A percentile compares a stretch with the other conserved stretches of the same genome.
phyloP scores from a whole-genome alignment of 2,329 filamentous ascomycete species.

The Alternaria novae-zelandiae region DNA sequence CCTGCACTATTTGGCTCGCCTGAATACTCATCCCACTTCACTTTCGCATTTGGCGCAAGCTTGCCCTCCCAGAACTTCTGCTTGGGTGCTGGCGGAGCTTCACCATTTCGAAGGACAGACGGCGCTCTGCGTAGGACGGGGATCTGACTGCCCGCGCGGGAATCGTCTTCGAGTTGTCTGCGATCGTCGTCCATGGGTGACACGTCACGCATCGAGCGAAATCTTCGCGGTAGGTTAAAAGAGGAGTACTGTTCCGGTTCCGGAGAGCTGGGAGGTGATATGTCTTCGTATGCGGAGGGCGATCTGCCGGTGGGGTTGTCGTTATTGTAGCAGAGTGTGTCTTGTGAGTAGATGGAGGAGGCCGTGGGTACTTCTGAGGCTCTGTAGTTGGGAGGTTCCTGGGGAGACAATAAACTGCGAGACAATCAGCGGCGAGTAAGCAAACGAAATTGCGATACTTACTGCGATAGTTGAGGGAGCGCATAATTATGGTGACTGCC shows the following conservation, averaged over 20 bases:
- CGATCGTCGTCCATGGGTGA: constrained; percentile 50
- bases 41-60: constrained; percentile 43
- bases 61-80: constrained; percentile 48
- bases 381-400: constrained; percentile 30
- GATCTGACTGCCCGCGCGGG: constrained; percentile 33
- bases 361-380: constrained; percentile 39
- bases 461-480: constrained; percentile 26
- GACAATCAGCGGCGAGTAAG: background rate
- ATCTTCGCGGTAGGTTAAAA: constrained; percentile 31
- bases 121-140: constrained; percentile 45
- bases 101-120: constrained; percentile 23
- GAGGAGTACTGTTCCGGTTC: constrained; percentile 39
- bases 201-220: constrained; percentile 46
- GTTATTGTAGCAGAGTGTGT: constrained; percentile 50
- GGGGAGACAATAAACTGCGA: constrained; percentile 30
- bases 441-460: constrained; percentile 19
- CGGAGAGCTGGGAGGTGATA: constrained; percentile 48
- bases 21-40: constrained; percentile 69
- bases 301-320: constrained; percentile 24
- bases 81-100: constrained; percentile 19
- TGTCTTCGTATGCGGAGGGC: constrained; percentile 40
- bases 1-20: constrained; percentile 66
- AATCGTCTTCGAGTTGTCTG: constrained; percentile 11
- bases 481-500: constrained; percentile 37
- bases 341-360: constrained; percentile 69